phyloP scores from a whole-genome alignment of 805 yeast species.

The Candida boidinii region DNA sequence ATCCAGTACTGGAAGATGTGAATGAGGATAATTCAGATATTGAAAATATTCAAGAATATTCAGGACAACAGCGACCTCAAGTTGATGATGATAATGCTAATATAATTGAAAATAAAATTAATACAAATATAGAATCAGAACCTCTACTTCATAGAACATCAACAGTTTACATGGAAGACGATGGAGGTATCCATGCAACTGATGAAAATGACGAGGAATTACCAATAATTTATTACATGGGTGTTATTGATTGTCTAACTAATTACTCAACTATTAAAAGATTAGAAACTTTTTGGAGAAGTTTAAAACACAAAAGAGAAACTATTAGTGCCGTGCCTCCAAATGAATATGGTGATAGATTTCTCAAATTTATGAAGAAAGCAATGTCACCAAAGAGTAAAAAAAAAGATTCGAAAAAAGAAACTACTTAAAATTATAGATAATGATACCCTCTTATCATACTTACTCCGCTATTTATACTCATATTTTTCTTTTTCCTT shows the following conservation, averaged over 20 bases:
- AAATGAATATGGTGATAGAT: slow-evolving; percentile 80
- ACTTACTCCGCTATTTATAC: too few species aligned
- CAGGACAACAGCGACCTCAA: too few species aligned
- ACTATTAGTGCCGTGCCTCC: slow-evolving; percentile 89
- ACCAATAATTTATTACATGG: slow-evolving; percentile 74
- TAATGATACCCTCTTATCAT: too few species aligned
- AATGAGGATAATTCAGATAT: too few species aligned
- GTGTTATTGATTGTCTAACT: slow-evolving; percentile 91
- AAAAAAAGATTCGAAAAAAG: background rate
- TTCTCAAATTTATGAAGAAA: slow-evolving; percentile 53
- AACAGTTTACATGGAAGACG: slow-evolving; percentile 22
- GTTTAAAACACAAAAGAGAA: slow-evolving; percentile 56
- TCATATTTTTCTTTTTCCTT: background rate
- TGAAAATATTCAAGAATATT: too few species aligned
- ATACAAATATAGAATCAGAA: slow-evolving; percentile 7
- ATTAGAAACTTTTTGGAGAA: slow-evolving; percentile 80
- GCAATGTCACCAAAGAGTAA: slow-evolving; percentile 5
- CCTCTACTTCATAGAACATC: too few species aligned
- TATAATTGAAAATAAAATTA: slow-evolving; percentile 6
- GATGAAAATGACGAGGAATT: slow-evolving; percentile 52
- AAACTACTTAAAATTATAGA: background rate
- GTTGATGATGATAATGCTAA: slow-evolving; percentile 19
- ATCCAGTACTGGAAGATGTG: too few species aligned
- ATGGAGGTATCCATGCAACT: slow-evolving; percentile 79
- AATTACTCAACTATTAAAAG: slow-evolving; percentile 65